A percentile compares a stretch with the other conserved stretches of the same genome.
Conservation (phyloP, 1,139 yeast genomes). For the Pichia sp. region DNA sequence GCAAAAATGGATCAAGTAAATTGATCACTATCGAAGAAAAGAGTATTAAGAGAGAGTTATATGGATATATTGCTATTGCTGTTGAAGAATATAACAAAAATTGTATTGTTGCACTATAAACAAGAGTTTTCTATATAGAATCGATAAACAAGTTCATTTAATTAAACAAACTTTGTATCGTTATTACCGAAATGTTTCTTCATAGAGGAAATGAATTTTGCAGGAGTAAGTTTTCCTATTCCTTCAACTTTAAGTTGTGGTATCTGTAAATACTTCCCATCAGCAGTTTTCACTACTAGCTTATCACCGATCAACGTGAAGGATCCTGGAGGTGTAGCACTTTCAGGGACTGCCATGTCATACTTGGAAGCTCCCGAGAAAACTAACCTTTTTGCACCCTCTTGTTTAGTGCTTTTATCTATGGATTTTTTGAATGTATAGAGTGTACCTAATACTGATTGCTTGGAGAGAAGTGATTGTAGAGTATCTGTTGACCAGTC, state of each 20-base stretch:
- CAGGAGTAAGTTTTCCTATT: slow-evolving; percentile 39
- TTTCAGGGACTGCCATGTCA: neutral
- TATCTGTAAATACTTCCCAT: neutral
- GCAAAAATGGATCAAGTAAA: slow-evolving; percentile 36
- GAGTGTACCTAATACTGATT: slow-evolving; percentile 43
- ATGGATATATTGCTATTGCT: slow-evolving; percentile 70
- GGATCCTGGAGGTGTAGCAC: neutral
- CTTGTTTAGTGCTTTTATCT: slow-evolving; percentile 11
- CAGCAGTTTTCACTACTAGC: neutral
- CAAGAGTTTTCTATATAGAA: neutral
- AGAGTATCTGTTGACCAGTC: slow-evolving; percentile 33
- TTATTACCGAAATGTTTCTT: slow-evolving; percentile 38
- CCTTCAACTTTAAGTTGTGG: slow-evolving; percentile 43
- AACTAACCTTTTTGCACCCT: neutral
- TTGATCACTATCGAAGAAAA: slow-evolving; percentile 77
- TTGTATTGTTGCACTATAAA: slow-evolving; percentile 22
- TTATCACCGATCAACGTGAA: neutral
- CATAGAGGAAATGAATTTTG: slow-evolving; percentile 35
- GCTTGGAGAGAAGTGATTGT: neutral
- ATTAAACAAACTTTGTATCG: slow-evolving; percentile 7
- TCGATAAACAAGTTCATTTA: neutral
- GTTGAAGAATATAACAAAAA: slow-evolving; percentile 68
- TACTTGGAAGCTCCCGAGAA: neutral
- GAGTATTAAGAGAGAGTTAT: slow-evolving; percentile 56
- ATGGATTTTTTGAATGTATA: slow-evolving; percentile 36